Evolutionary conservation across 2,329 filamentous ascomycete genomes (phyloP).

Genomic region (Penicillium sp.): DNA sequence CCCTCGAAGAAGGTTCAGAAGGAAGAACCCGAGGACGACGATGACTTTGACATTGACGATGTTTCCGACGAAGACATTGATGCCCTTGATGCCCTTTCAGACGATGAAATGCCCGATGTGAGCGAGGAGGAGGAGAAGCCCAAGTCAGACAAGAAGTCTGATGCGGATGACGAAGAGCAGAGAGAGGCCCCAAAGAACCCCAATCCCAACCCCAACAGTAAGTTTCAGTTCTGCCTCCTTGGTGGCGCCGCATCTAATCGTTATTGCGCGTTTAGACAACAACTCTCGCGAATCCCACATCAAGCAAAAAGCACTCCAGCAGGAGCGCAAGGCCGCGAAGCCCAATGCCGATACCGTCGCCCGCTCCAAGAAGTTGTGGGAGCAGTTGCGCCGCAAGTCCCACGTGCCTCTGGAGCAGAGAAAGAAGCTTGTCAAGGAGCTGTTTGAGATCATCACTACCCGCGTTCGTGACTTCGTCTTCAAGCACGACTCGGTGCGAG

Average conservation of each 20-base stretch:
- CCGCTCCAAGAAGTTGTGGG: conserved; percentile 95
- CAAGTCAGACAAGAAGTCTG: conserved; percentile 18
- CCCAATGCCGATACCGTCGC: conserved; percentile 87
- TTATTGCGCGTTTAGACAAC: conserved; percentile 43
- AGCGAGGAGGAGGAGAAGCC: conserved; percentile 43
- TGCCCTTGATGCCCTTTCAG: conserved; percentile 21
- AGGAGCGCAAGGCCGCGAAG: conserved; percentile 88
- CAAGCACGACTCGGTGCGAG: conserved; percentile 96
- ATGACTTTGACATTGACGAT: conserved; percentile 59
- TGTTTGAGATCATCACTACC: conserved; percentile 88
- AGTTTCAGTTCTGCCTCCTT: conserved; percentile 23
- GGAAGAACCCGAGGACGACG: conserved; percentile 47
- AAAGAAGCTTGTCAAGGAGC: conserved; percentile 79
- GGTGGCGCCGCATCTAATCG: conserved; percentile 8
- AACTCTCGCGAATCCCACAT: conserved; percentile 81
- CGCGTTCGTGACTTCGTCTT: conserved; percentile 93
- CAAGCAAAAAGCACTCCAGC: conserved; percentile 85
- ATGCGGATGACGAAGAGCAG: background rate
- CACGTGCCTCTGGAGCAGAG: conserved; percentile 89
- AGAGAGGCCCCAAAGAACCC: conserved; percentile 13
- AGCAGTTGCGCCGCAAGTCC: conserved; percentile 86
- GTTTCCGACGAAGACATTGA: conserved; percentile 41
- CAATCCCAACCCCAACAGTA: conserved; percentile 28
- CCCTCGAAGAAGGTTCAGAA: conserved; percentile 34
- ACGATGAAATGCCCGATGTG: conserved; percentile 40